Evolutionary conservation across 306 rosid genomes (phyloP).

Genomic region (Glycine soja): DNA sequence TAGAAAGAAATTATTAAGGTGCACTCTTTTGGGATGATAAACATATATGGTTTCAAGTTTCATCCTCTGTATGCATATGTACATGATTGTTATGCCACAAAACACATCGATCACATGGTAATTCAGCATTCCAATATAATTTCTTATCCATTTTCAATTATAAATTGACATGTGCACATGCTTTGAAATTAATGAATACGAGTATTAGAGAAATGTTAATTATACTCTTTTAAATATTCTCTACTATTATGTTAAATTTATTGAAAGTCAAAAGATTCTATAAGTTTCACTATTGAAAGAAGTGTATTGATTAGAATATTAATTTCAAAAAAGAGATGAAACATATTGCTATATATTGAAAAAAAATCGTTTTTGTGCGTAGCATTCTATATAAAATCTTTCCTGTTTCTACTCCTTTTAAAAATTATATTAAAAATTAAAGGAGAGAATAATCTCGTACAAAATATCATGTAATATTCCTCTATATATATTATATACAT

Average conservation of each 20-base stretch:
- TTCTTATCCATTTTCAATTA: not conserved
- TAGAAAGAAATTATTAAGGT: not conserved
- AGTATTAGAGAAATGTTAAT: not conserved
- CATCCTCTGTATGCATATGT: not conserved
- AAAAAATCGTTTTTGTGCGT: not conserved
- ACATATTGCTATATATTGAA: not conserved
- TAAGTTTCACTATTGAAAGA: too few relatives aligned
- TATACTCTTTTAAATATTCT: too few relatives aligned
- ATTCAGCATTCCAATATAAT: not conserved
- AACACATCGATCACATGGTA: slow-evolving; percentile 5
- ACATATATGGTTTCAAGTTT: not conserved
- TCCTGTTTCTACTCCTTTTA: not conserved
- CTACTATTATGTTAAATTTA: too few relatives aligned
- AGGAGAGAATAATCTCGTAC: not conserved
- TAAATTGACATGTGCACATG: not conserved
- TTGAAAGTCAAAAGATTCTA: too few relatives aligned
- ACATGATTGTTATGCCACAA: not conserved
- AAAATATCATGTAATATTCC: not conserved
- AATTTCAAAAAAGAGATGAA: not conserved
- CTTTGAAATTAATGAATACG: not conserved
- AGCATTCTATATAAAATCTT: not conserved
- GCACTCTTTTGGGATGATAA: not conserved
- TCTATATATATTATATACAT: not conserved
- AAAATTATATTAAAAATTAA: not conserved
- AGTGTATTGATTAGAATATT: too few relatives aligned